These are phyloP conservation scores for Tulasnella sp. DNA, from an alignment of 768 basidiomycete genomes.

Conservation along the genomic window DNA sequence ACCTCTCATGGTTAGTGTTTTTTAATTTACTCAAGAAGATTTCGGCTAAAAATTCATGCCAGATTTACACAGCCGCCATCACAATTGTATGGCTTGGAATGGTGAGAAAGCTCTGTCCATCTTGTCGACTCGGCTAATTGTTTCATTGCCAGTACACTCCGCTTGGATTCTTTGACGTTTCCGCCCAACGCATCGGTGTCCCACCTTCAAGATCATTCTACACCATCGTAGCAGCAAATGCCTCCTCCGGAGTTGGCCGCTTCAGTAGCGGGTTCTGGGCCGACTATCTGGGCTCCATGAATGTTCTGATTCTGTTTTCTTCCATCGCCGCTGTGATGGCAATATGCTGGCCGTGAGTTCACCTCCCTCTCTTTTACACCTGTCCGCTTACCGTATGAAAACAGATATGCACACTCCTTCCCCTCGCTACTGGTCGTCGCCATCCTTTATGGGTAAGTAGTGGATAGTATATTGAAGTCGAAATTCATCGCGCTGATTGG, in stretches of 20 bases:
- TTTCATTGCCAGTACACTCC: slow-evolving; percentile 8
- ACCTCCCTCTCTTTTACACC: neutral
- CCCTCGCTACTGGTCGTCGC: slow-evolving; percentile 51
- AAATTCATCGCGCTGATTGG: too few species aligned
- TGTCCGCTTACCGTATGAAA: neutral
- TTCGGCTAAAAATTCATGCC: slow-evolving; percentile 1
- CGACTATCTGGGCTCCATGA: slow-evolving; percentile 51
- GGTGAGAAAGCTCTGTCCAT: neutral
- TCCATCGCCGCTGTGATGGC: slow-evolving; percentile 55
- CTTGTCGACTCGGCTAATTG: neutral
- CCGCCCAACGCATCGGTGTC: slow-evolving; percentile 32
- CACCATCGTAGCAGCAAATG: slow-evolving; percentile 35
- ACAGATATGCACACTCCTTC: slow-evolving; percentile 36
- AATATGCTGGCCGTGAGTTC: slow-evolving; percentile 64
- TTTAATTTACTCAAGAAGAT: neutral
- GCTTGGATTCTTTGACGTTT: slow-evolving; percentile 44
- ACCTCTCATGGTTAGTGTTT: slow-evolving; percentile 47
- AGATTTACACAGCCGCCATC: slow-evolving; percentile 8
- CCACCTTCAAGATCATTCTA: slow-evolving; percentile 31
- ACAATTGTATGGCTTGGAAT: slow-evolving; percentile 24
- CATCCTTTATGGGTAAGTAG: slow-evolving; percentile 60
- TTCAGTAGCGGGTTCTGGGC: slow-evolving; percentile 36
- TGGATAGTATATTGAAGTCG: too few species aligned
- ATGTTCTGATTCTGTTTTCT: slow-evolving; percentile 64
- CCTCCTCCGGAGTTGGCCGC: slow-evolving; percentile 36